Evolutionary conservation across 306 rosid genomes (phyloP), one percentile per base, ranked within the genome.

Genomic region (Lathyrus sativus): DNA sequence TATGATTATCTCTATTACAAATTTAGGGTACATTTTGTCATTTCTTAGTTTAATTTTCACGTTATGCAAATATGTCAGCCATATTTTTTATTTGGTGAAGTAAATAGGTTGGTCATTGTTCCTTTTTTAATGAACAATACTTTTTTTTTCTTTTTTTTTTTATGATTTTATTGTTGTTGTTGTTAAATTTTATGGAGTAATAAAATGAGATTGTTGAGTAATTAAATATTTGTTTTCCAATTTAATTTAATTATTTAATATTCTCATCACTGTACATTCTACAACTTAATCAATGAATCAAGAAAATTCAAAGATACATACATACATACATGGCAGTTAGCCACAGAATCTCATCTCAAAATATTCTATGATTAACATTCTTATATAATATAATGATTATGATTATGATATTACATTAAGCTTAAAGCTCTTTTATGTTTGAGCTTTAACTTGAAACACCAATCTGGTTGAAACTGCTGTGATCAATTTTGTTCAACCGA

Each of bases 401-500:
- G 44, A 39, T 19, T 19, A 19, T 24, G 2, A 2, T 62, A 68
- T 67, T 69, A 48, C 62, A 41, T 58, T 55, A 26, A 41, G 64
- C 65, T 46, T 63, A 69, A 69, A 19, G 54, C 55, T 45, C 41
- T 51, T 48, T 7, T 22, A 35, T 65, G 69, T 50, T 61, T 46
- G 68, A 37, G 68, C 70, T 72, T 53, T 38, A 49, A 78, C 63
- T 81, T 72, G 77, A 67, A 79, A 78, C 31, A 4, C 83, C 85
- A 72, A 81, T 54, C 56, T 76, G 83, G 73, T 79, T 81, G 83
- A 84, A 82, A 39, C 76, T 84, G 65, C 49, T 50, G 85, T 72
- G 65, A 67, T 93, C 86, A 62, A 93, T 72, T 73, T 90, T 85
- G 55, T 91, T 85, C 79, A 89, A 71, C 73, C 95, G 86, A 10